Base-by-base conservation (phyloP, 768 basidiomycete species). In the Rubroboletus satanas region DNA sequence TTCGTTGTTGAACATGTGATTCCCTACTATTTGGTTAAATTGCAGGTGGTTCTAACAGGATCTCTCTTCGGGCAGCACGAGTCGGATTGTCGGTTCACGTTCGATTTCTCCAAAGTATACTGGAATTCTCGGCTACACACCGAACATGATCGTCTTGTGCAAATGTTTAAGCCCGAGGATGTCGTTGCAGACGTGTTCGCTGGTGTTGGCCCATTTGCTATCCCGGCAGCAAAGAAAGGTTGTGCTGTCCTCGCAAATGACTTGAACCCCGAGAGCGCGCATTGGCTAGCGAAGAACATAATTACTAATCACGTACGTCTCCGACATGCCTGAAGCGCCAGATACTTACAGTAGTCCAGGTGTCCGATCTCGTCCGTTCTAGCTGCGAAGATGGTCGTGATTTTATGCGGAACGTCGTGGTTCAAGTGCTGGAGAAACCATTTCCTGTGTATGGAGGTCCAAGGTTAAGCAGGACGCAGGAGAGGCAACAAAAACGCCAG, bases 111-210 rank as follows among this genome's bases (percentile, higher is more conserved):
- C 7, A 79, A 85, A 66, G 97, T 98, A 12, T 99, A 99, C 72
- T 99, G 95, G 95, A 99, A 99, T 74, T 96, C 95, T 15, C 85
- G 97, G 36, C 75, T 99, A 35, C 89, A 93, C 54, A 84, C 85
- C 5, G 97, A 99, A 66, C 97, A 99, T 66, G 83, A 85, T 28
- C 86, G 95, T 3, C 77, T 99, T 15, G 89, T 98, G 39, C 68
- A 79, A 17, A 60, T 78, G 35, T 95, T 98, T 72, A 68, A 78
- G 28, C 82, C 85, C 0, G 78, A 84, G 26, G 91, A 93, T 49
- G 82, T 98, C 18, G 72, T 98, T 23, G 94, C 85, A 4, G 97
- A 99, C 67, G 93, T 91, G 31, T 95, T 98, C 69, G 97, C 97
- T 0, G 97, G 97, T 14, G 95, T 99, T 2, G 97, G 97, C 2